phyloP scores from a whole-genome alignment of 140 eudicot species.

The Bidens hawaiensis region DNA sequence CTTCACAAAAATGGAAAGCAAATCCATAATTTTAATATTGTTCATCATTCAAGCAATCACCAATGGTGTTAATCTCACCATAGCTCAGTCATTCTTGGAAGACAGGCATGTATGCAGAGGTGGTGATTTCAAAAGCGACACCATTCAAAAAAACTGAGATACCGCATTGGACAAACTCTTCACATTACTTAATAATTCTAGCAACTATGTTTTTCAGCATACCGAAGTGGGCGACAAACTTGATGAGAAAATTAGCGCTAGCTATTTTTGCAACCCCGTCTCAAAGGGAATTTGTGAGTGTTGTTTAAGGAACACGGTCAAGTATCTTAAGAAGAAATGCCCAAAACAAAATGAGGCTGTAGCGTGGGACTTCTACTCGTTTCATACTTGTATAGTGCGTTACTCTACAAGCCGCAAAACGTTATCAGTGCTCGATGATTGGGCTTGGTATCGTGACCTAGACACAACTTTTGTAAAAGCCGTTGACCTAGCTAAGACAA shows the following conservation, averaged over 20 bases:
- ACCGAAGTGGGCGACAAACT: background rate
- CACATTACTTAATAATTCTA: background rate
- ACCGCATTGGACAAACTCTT: background rate
- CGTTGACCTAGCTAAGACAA: background rate
- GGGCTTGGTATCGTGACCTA: background rate
- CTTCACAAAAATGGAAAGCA: background rate
- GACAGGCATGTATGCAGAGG: background rate
- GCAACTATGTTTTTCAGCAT: background rate
- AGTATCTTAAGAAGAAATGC: background rate
- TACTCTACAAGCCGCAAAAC: background rate
- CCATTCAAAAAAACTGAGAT: background rate
- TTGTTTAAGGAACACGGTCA: background rate
- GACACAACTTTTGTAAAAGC: too few relatives aligned
- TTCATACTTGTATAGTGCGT: background rate
- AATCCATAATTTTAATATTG: background rate
- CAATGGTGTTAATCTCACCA: conserved; percentile 2
- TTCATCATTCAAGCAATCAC: conserved; percentile 6
- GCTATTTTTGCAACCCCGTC: background rate
- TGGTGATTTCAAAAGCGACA: background rate
- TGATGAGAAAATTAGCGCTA: conserved; percentile 3
- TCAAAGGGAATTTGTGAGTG: background rate
- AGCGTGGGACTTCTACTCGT: background rate
- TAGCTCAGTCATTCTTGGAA: background rate
- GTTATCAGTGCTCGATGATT: background rate
- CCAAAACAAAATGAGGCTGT: background rate